Evolutionary conservation across 208 protist genomes (phyloP).

Genomic region (Hexamita inflata): DNA sequence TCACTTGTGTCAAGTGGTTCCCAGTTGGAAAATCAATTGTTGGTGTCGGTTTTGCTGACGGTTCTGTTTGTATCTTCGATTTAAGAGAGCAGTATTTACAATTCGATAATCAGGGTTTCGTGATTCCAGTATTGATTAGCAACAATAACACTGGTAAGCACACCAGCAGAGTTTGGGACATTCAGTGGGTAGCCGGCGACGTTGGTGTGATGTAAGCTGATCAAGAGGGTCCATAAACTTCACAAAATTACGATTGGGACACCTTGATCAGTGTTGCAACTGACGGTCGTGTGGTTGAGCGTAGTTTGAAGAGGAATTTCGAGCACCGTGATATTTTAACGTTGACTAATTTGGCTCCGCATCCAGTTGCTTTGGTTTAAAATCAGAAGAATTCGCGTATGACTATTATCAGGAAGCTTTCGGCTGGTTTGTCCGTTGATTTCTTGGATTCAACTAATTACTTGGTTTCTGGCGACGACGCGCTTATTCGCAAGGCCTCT

Average conservation of each 20-base stretch:
- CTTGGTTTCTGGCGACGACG: conserved; percentile 17
- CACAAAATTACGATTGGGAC: background rate
- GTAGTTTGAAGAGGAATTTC: conserved; percentile 19
- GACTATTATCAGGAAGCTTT: conserved; percentile 26
- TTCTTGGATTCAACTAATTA: conserved; percentile 15
- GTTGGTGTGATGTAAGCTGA: background rate
- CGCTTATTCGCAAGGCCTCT: conserved; percentile 6
- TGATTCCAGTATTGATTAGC: background rate
- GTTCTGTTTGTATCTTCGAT: background rate
- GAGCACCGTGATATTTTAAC: conserved; percentile 25
- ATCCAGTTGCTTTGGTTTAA: background rate
- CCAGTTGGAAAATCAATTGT: conserved; percentile 21
- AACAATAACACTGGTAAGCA: conserved; percentile 14
- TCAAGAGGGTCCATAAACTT: background rate
- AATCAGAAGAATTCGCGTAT: background rate
- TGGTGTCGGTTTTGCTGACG: conserved; percentile 13
- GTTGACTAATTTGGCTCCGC: background rate
- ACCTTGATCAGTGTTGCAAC: background rate
- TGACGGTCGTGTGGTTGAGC: conserved; percentile 21
- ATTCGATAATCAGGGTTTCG: conserved; percentile 1
- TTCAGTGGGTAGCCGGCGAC: background rate
- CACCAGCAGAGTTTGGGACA: conserved; percentile 10
- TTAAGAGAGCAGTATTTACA: background rate
- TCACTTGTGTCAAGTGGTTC: background rate
- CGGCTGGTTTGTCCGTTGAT: background rate